These are phyloP conservation scores for Schrenkiella parvula DNA, from an alignment of 345 rosid species.

Conservation along the genomic window DNA sequence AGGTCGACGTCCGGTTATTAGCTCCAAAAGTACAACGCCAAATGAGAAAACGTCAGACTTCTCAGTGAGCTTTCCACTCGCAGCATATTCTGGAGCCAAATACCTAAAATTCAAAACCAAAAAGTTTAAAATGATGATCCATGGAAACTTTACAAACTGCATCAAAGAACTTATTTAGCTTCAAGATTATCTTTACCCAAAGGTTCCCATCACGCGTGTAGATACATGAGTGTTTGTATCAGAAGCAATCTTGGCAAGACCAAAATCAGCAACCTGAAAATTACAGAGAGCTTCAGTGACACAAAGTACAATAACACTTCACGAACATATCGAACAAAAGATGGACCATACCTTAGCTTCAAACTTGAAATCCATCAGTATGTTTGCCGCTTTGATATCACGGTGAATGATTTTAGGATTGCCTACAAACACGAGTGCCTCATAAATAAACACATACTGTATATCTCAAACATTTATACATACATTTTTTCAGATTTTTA, in stretches of 20 bases:
- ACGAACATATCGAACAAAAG: background rate
- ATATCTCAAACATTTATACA: background rate
- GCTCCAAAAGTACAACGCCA: conserved; percentile 81
- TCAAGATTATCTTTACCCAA: conserved; percentile 26
- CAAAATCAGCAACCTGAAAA: conserved; percentile 67
- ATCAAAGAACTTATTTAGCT: background rate
- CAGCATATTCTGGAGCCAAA: conserved; percentile 87
- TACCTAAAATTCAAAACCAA: conserved; percentile 40
- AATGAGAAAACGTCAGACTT: conserved; percentile 91
- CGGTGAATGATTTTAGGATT: conserved; percentile 79
- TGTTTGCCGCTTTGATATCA: conserved; percentile 87
- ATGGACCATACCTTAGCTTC: conserved; percentile 64
- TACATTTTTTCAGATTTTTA: background rate
- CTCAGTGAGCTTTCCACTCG: conserved; percentile 78
- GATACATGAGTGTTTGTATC: conserved; percentile 89
- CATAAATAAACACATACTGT: background rate
- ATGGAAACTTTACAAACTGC: background rate
- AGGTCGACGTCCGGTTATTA: conserved; percentile 71
- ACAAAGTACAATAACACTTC: background rate
- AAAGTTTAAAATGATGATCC: background rate
- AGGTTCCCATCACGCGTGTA: conserved; percentile 93
- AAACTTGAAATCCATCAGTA: conserved; percentile 71
- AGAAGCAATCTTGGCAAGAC: conserved; percentile 77
- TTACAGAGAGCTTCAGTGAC: background rate
- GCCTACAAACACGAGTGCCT: conserved; percentile 7